Conservation (phyloP, 2,329 filamentous ascomycete genomes). For the Fusarium sp. region DNA sequence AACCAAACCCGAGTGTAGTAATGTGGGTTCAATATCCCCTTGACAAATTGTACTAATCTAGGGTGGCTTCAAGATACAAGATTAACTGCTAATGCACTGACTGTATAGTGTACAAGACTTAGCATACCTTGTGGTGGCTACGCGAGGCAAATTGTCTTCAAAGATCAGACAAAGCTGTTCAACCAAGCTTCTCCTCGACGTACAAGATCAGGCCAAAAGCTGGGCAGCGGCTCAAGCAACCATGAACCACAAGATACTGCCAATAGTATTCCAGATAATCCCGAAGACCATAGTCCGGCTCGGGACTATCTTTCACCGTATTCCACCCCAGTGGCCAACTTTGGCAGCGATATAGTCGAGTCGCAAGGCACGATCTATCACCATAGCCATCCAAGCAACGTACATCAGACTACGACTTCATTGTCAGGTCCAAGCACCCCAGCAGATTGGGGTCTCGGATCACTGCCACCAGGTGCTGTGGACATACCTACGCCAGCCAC, state of each 20-base stretch:
- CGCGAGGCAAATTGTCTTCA: conserved; percentile 27
- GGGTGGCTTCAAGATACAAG: no score
- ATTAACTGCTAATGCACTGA: neutral
- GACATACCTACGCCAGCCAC: neutral
- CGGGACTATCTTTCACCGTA: neutral
- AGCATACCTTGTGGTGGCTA: conserved; percentile 32
- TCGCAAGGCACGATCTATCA: neutral
- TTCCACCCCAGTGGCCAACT: neutral
- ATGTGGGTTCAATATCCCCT: conserved; percentile 12
- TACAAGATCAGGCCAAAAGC: conserved; percentile 6
- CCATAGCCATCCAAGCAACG: neutral
- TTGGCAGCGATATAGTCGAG: neutral
- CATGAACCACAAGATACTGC: neutral
- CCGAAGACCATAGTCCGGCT: neutral
- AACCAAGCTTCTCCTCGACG: neutral
- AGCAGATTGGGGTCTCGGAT: neutral
- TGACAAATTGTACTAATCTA: no score
- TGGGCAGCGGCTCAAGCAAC: neutral
- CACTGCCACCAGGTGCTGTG: neutral
- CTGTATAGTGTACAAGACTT: conserved; percentile 12
- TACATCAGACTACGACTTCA: neutral
- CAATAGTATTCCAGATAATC: neutral
- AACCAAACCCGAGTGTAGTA: conserved; percentile 26
- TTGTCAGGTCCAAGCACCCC: neutral
- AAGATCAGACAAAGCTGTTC: conserved; percentile 31